Evolutionary conservation across 2,329 filamentous ascomycete genomes (phyloP).

Genomic region (Ilyonectria robusta): DNA sequence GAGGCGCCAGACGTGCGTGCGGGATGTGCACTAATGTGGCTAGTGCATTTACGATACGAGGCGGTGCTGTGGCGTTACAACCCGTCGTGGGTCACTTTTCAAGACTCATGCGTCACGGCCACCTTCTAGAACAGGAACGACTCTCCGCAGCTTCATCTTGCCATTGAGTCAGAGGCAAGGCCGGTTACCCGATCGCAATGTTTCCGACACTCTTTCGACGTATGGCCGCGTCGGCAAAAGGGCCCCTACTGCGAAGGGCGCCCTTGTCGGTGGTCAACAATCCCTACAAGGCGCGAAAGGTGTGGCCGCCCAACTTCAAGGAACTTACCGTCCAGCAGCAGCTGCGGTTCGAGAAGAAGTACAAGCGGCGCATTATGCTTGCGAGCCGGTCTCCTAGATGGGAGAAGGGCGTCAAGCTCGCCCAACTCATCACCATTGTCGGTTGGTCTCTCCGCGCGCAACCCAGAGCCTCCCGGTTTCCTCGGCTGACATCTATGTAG

Average conservation of each 20-base stretch:
- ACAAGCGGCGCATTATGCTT: constrained; percentile 77
- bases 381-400: constrained; percentile 74
- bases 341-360: constrained; percentile 84
- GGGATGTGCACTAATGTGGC: constrained; percentile 36
- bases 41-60: constrained; percentile 34
- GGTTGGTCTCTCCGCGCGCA: constrained; percentile 55
- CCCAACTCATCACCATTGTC: constrained; percentile 72
- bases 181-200: constrained; percentile 45
- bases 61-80: constrained; percentile 46
- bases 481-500: constrained; percentile 43
- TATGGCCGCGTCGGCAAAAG: constrained; percentile 51
- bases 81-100: constrained; percentile 28
- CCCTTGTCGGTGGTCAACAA: constrained; percentile 62
- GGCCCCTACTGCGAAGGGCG: constrained; percentile 44
- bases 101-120: constrained; percentile 20
- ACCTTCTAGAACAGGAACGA: constrained; percentile 17
- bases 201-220: constrained; percentile 53
- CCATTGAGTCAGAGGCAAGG: constrained; percentile 29
- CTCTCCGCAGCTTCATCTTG: constrained; percentile 23
- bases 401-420: constrained; percentile 75
- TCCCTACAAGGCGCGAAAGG: constrained; percentile 76
- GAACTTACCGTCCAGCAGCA: constrained; percentile 80
- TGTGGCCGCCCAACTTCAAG: constrained; percentile 84
- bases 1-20: constrained; percentile 18
- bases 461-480: neutral